Evolutionary conservation across 345 rosid genomes (phyloP), one percentile per base, ranked within the genome.

Genomic region (Corymbia maculata): DNA sequence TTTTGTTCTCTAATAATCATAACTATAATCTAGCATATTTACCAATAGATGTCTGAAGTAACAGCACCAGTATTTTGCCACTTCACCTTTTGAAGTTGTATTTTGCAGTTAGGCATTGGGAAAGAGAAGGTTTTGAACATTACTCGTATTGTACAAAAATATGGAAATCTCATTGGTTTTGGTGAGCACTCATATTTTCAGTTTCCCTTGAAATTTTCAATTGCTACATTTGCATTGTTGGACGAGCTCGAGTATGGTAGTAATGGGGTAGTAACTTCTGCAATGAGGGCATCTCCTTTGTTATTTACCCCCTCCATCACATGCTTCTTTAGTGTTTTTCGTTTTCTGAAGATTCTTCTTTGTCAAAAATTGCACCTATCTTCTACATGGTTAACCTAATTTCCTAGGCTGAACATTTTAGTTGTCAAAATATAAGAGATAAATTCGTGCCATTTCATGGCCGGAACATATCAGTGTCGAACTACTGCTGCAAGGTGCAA

Each of bases 101-200:
- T 90, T 28, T 57, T 91, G 91, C 86, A 97, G 99, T 89, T 95
- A 66, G 98, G 98, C 51, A 93, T 96, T 68, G 94, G 97, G 88
- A 92, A 94, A 90, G 97, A 96, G 91, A 97, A 93, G 92, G 97
- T 92, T 26, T 19, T 85, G 86, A 90, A 91, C 87, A 96, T 95
- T 90, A 91, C 94, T 85, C 85, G 80, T 14, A 88, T 88, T 7
- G 96, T 97, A 85, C 93, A 94, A 88, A 95, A 92, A 44, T 95
- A 97, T 86, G 98, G 99, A 82, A 97, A 96, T 91, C 95, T 96
- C 68, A 91, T 93, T 30, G 99, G 98, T 87, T 89, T 94, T 85
- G 95, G 99, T 97, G 93, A 94, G 98, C 90, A 52, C 90, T 75
- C 53, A 42, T 10, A 28, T 53, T 88, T 36, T 17, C 85, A 53